These are phyloP conservation scores for Colletotrichum lentis DNA, from an alignment of 2,329 filamentous ascomycete genomes.

Conservation along the genomic window DNA sequence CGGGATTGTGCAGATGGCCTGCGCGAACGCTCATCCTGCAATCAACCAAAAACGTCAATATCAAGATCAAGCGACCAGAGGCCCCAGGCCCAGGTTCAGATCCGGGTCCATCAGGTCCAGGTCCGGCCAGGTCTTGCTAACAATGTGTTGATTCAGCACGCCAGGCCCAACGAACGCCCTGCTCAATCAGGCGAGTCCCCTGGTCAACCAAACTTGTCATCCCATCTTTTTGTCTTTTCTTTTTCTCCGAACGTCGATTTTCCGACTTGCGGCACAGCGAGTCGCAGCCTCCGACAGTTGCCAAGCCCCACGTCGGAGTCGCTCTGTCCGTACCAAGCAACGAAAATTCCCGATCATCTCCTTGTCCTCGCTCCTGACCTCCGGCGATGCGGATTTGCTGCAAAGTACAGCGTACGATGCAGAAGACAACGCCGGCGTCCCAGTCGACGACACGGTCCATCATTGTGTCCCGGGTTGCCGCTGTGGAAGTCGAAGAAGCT, in stretches of 20 bases:
- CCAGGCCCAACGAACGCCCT: constrained; percentile 19
- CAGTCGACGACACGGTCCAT: not conserved
- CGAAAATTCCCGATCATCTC: too few species aligned
- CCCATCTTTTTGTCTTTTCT: constrained; percentile 25
- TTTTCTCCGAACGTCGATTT: constrained; percentile 31
- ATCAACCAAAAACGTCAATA: constrained; percentile 24
- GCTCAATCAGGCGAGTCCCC: constrained; percentile 6
- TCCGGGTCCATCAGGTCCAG: not conserved
- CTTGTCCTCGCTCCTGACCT: not conserved
- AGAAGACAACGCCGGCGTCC: not conserved
- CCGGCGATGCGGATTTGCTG: not conserved
- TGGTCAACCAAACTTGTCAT: constrained; percentile 35
- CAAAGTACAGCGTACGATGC: too few species aligned
- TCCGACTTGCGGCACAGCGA: constrained; percentile 35
- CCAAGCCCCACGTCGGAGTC: constrained; percentile 6
- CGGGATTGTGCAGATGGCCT: constrained; percentile 9
- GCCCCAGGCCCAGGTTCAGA: not conserved
- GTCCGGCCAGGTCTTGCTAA: not conserved
- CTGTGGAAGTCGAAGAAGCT: not conserved
- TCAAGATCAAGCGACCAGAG: too few species aligned
- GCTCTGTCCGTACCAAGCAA: not conserved
- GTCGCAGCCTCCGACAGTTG: constrained; percentile 35
- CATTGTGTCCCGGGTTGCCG: not conserved
- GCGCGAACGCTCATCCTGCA: constrained; percentile 30
- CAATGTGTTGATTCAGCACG: not conserved